Base-by-base conservation (phyloP, 148 eudicot species). In the Chenopodium quinoa region DNA sequence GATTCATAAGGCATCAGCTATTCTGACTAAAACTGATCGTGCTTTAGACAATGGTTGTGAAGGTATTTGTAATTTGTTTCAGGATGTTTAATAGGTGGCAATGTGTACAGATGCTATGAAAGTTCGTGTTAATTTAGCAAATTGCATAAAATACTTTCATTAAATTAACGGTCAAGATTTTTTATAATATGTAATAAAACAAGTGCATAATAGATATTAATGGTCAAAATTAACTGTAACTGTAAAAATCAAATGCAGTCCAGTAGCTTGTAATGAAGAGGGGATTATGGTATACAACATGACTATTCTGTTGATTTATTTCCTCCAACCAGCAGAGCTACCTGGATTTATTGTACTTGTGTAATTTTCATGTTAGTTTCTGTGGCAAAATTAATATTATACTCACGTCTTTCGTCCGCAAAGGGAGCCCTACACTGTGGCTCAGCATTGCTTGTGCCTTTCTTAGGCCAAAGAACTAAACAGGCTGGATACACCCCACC, bases 341-440 rank as follows among this genome's bases (percentile, higher is more conserved):
- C n/a, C n/a, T n/a, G n/a, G n/a, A n/a, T n/a, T n/a, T n/a, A n/a
- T n/a, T n/a, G n/a, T n/a, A n/a, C n/a, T n/a, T n/a, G n/a, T n/a
- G n/a, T n/a, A n/a, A n/a, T n/a, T n/a, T n/a, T n/a, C n/a, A n/a
- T n/a, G n/a, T 58, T 60, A 20, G 10, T 32, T 32, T 79, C 31
- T 69, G 29, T 71, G 75, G 66, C 29, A 32, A 79, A 52, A 50
- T 71, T 69, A 75, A 56, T 67, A 66, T 56, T 25, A 31, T 20
- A 13, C 77, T 75, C 31, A 50, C 12, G 65, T 0, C 37, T 17
- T 37, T 75, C 32, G 13, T 50, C 20, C 27, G 64, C 13, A 19
- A 75, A 54, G 20, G 64, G 23, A 75, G 44, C 37, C 3, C 34
- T 75, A 27, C 77, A 74, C 9, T 75, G 9, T 75, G 11, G 73